Percentiles rank a stretch among this genome's conserved stretches.
phyloP scores from a whole-genome alignment of 345 rosid genomes.

The Mallotus nudiflorus region DNA sequence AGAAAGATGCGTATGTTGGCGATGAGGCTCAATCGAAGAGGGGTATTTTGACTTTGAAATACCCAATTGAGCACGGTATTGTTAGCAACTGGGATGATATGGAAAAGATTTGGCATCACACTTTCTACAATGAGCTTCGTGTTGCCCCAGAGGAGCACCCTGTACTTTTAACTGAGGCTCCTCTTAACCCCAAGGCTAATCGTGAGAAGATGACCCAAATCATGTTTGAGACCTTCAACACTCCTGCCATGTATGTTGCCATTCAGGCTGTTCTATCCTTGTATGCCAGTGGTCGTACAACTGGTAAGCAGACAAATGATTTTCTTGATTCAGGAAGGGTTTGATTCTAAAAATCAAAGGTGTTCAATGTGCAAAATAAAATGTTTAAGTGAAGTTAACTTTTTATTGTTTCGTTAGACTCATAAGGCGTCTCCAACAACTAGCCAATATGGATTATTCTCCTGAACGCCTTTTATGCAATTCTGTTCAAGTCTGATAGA shows the following conservation, averaged over 20 bases:
- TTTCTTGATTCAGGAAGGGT: neutral
- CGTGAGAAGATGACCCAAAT: constrained; percentile 98
- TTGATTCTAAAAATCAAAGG: neutral
- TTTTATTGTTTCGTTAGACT: too few relatives aligned
- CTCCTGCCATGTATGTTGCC: constrained; percentile 93
- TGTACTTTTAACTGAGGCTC: constrained; percentile 78
- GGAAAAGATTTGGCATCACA: constrained; percentile 96
- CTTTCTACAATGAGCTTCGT: constrained; percentile 93
- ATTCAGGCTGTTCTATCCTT: constrained; percentile 90
- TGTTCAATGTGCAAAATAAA: neutral
- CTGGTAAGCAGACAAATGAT: constrained; percentile 44
- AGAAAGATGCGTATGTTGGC: constrained; percentile 87
- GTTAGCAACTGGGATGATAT: constrained; percentile 97
- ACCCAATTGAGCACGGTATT: constrained; percentile 87
- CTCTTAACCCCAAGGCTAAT: constrained; percentile 90
- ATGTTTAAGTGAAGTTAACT: too few relatives aligned
- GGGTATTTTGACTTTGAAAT: constrained; percentile 74
- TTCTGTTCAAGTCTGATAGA: too few relatives aligned
- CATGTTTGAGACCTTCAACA: constrained; percentile 90
- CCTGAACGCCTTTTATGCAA: too few relatives aligned
- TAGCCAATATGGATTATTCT: too few relatives aligned
- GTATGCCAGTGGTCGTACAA: constrained; percentile 97
- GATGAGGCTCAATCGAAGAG: constrained; percentile 80
- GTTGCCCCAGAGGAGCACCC: constrained; percentile 95
- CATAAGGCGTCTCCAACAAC: too few relatives aligned